phyloP scores from a whole-genome alignment of 2,329 filamentous ascomycete species.

The Cytospora schulzeri region DNA sequence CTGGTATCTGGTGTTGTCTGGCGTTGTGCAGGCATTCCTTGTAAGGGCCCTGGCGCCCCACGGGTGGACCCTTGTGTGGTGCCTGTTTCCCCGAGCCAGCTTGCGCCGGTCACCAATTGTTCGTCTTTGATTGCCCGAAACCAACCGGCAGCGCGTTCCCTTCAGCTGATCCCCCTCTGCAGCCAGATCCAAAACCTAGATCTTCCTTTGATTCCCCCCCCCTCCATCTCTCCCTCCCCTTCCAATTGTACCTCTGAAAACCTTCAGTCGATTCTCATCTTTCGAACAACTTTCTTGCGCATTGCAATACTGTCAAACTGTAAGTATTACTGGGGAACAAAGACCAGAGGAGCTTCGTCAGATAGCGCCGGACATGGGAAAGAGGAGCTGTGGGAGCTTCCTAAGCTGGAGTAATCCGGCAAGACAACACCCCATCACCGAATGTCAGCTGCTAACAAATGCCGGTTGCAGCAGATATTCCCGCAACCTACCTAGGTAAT shows the following conservation, averaged over 20 bases:
- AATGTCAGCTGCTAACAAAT: slow-evolving; percentile 23
- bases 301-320: not conserved
- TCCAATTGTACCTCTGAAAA: not conserved
- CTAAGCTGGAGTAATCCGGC: slow-evolving; percentile 21
- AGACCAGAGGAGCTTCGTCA: slow-evolving; percentile 2
- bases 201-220: not conserved
- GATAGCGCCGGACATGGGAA: slow-evolving; percentile 14
- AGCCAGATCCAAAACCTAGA: not conserved
- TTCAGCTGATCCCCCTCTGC: not conserved
- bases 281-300: not conserved
- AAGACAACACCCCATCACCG: slow-evolving; percentile 20
- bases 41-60: not conserved
- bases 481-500: not conserved
- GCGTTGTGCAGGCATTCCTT: not conserved
- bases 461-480: slow-evolving; percentile 13
- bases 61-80: not conserved
- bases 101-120: slow-evolving; percentile 13
- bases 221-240: not conserved
- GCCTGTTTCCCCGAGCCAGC: slow-evolving; percentile 12
- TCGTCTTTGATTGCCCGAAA: slow-evolving; percentile 17
- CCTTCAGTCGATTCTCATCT: not conserved
- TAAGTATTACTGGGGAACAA: not conserved
- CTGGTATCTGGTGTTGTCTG: slow-evolving; percentile 2
- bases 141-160: not conserved
- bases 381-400: slow-evolving; percentile 9